These are phyloP conservation scores for Hypoxylon perforatum DNA, from an alignment of 495 filamentous ascomycete species.

Conservation along the genomic window DNA sequence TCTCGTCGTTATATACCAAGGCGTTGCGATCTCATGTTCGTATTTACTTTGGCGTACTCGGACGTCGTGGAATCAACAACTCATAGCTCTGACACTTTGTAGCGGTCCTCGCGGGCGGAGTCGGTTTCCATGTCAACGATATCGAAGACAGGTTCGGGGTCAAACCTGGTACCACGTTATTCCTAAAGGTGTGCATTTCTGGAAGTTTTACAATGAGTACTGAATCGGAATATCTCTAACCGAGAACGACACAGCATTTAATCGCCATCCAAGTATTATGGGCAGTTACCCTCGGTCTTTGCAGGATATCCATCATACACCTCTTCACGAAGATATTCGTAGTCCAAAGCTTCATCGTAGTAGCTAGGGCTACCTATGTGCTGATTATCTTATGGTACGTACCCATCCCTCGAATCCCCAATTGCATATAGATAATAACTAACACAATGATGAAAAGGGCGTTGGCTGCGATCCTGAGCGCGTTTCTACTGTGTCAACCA, in stretches of 20 bases:
- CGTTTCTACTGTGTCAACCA: conserved; percentile 43
- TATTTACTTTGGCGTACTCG: conserved; percentile 12
- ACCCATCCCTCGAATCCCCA: neutral
- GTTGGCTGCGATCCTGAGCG: conserved; percentile 37
- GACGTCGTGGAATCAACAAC: neutral
- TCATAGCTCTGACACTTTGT: conserved; percentile 13
- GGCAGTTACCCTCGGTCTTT: conserved; percentile 42
- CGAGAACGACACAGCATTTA: conserved; percentile 14
- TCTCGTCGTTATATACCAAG: conserved; percentile 37
- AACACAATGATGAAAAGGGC: conserved; percentile 21
- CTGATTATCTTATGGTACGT: conserved; percentile 41
- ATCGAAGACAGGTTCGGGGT: conserved; percentile 36
- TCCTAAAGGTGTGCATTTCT: conserved; percentile 25
- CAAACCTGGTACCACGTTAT: conserved; percentile 16
- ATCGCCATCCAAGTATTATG: conserved; percentile 36
- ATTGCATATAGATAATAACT: neutral
- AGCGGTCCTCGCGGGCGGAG: conserved; percentile 38
- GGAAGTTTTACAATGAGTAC: neutral
- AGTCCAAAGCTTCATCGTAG: conserved; percentile 37
- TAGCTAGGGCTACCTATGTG: conserved; percentile 36
- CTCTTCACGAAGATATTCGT: conserved; percentile 42
- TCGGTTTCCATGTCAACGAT: conserved; percentile 34
- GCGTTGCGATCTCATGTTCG: conserved; percentile 35
- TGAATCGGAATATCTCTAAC: conserved; percentile 8
- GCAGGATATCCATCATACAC: conserved; percentile 43